Evolutionary conservation across 805 yeast genomes (phyloP), one percentile per base, ranked within the genome.

Genomic region (Candida boidinii): DNA sequence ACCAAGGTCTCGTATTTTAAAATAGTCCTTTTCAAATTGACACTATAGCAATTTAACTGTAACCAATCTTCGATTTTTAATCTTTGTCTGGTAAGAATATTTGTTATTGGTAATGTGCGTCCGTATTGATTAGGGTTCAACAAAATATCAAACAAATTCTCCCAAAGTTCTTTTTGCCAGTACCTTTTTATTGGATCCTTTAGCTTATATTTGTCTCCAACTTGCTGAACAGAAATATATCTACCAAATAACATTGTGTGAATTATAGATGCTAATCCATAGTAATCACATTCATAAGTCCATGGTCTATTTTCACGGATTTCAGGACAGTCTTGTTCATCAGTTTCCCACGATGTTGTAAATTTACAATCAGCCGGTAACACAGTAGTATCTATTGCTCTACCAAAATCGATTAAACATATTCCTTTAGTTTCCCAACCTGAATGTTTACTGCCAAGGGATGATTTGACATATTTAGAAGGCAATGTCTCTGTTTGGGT

Each of bases 211-310:
- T 39, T 40, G 0, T 56, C 59, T 7, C 52, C 40, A 14, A 29
- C 37, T 5, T 36, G 46, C 5, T 50, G 47, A 1, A 49, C 51
- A 30, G 69, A 70, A 19, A 86, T 77, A 35, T 68, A 66, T 11
- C 65, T 60, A 0, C 94, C 94, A 60, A 77, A 86, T 13, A 87
- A 58, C 66, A 87, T 56, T 0, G 77, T 67, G 46, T 86, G 90
- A 2, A 85, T 60, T 0, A 82, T 70, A 22, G 76, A 70, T 0
- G 95, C 96, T 14, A 84, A 40, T 0, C 95, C 95, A 51, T 70
- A 81, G 49, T 85, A 85, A 56, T 87, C 96, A 3, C 79, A 77
- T 49, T 87, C 86, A 46, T 68, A 83, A 2, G 73, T 70, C 94
- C 95, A 87, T 0, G 80, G 69, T 31, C 62, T 47, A 4, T 68